These are phyloP conservation scores for Betula pendula DNA, from an alignment of 306 rosid species.

Conservation along the genomic window DNA sequence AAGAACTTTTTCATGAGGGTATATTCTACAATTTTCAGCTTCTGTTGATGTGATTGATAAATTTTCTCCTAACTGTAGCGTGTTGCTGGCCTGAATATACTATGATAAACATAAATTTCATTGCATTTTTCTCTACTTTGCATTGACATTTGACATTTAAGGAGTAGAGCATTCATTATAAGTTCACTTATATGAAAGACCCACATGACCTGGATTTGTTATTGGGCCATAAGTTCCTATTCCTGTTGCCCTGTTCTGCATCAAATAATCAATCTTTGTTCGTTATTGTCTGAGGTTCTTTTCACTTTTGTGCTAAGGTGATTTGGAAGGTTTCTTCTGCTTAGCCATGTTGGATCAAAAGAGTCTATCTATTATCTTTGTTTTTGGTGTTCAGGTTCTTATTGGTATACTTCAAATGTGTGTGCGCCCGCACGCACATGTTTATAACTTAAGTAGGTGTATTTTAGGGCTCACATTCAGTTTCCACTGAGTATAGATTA, in stretches of 20 bases:
- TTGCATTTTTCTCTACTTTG: background rate
- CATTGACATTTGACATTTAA: background rate
- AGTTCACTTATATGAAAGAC: background rate
- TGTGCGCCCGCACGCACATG: background rate
- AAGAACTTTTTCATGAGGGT: conserved; percentile 94
- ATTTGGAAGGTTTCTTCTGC: background rate
- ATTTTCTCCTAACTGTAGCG: background rate
- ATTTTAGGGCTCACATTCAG: background rate
- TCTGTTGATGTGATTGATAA: conserved; percentile 16
- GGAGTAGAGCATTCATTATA: background rate
- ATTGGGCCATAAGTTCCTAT: background rate
- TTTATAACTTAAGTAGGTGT: background rate
- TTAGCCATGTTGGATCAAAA: conserved; percentile 1
- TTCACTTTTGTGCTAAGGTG: background rate
- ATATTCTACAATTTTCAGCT: conserved; percentile 26
- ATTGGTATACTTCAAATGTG: background rate
- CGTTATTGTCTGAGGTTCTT: background rate
- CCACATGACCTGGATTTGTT: background rate
- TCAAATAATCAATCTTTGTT: background rate
- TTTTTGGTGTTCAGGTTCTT: background rate
- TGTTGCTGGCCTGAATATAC: background rate
- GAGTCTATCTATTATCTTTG: background rate
- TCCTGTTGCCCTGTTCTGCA: background rate
- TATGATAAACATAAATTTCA: background rate
- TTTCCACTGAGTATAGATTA: background rate